Percentiles rank a stretch among this genome's conserved stretches.
These are phyloP conservation scores for Candida boleticola DNA, from an alignment of 805 yeast genomes.

Conservation along the genomic window DNA sequence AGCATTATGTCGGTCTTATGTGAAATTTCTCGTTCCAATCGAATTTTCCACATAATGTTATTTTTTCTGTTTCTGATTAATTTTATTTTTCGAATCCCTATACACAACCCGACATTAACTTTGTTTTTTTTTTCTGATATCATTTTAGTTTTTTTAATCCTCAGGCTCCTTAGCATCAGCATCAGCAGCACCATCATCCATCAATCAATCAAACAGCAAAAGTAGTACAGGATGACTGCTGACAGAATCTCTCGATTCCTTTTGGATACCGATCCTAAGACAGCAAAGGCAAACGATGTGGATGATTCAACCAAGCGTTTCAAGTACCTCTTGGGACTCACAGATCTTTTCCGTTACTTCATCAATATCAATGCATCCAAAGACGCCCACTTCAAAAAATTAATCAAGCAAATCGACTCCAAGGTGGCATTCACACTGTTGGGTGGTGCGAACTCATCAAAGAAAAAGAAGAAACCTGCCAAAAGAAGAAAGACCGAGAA, in stretches of 20 bases:
- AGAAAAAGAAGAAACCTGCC: slow-evolving; percentile 19
- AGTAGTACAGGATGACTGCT: not conserved
- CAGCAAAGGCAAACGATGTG: slow-evolving; percentile 47
- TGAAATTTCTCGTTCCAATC: too few species aligned
- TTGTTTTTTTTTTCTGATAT: not conserved
- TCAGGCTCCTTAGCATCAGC: too few species aligned
- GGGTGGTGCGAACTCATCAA: slow-evolving; percentile 18
- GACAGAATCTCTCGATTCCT: slow-evolving; percentile 46
- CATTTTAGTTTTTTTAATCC: not conserved
- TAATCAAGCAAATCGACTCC: slow-evolving; percentile 56
- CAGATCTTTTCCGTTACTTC: slow-evolving; percentile 86
- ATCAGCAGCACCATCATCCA: not conserved
- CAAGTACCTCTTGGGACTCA: slow-evolving; percentile 74
- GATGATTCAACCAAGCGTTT: slow-evolving; percentile 78
- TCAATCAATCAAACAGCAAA: not conserved
- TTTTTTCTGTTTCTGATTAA: too few species aligned
- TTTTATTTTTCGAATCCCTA: too few species aligned
- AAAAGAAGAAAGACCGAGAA: slow-evolving; percentile 88
- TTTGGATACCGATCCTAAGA: slow-evolving; percentile 52
- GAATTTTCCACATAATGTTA: too few species aligned
- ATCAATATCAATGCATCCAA: slow-evolving; percentile 78
- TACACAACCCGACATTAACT: too few species aligned
- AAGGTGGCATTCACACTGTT: slow-evolving; percentile 35
- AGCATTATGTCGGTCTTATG: too few species aligned
- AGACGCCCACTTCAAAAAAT: slow-evolving; percentile 66